Evolutionary conservation across 495 filamentous ascomycete species (phyloP).

Genomic region (Aspergillus baeticus): DNA sequence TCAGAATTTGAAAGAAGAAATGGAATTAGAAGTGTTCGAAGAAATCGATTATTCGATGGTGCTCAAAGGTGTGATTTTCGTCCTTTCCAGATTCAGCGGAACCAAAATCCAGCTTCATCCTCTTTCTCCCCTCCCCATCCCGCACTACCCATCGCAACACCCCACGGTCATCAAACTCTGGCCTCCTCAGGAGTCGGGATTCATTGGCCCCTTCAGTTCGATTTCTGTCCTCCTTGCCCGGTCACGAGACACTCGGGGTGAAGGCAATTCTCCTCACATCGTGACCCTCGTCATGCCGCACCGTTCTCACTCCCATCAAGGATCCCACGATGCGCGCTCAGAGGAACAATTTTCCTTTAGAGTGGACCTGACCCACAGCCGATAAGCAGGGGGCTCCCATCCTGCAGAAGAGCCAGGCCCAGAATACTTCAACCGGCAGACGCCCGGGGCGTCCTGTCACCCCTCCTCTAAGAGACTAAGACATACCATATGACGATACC

Average conservation of each 20-base stretch:
- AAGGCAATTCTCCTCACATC: conserved; percentile 9
- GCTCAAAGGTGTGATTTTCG: not conserved
- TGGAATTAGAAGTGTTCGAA: not conserved
- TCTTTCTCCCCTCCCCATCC: not conserved
- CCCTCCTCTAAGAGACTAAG: not conserved
- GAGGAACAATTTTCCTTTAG: conserved; percentile 1
- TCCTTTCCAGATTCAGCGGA: conserved; percentile 4
- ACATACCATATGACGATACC: conserved; percentile 2
- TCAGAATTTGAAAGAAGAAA: not conserved
- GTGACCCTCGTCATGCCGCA: not conserved
- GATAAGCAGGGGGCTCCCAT: conserved; percentile 8
- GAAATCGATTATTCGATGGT: too few relatives aligned
- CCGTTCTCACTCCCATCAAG: not conserved
- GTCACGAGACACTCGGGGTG: not conserved
- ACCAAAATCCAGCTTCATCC: conserved; percentile 2
- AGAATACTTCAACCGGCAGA: conserved; percentile 2
- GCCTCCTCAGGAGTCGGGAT: not conserved
- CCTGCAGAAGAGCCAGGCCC: not conserved
- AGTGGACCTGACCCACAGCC: conserved; percentile 8
- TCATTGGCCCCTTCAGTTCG: not conserved
- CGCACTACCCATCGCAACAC: not conserved
- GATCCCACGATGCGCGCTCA: not conserved
- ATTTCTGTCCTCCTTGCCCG: not conserved
- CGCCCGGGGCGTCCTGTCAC: not conserved
- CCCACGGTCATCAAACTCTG: not conserved